These are phyloP conservation scores for Tilletiopsis washingtonensis DNA, from an alignment of 1,284 basidiomycete genomes.

Conservation along the genomic window DNA sequence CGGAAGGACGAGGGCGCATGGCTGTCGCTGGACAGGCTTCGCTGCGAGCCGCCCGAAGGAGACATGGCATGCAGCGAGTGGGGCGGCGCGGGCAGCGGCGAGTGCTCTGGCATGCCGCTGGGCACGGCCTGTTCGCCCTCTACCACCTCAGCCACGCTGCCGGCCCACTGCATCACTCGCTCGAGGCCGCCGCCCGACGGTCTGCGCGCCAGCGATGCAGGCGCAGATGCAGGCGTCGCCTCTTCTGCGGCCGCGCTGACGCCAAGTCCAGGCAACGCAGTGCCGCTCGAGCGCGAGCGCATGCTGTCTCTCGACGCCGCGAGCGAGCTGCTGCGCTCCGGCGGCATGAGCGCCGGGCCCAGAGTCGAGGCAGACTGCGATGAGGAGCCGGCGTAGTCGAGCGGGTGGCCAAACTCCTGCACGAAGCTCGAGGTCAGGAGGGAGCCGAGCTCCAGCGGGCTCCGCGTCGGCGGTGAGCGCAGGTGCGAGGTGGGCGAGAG, in stretches of 20 bases:
- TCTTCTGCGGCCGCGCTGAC: neutral
- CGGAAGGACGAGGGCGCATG: neutral
- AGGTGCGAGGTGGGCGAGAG: neutral
- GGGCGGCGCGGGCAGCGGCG: too few species aligned
- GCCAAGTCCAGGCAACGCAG: neutral
- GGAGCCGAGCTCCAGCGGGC: neutral
- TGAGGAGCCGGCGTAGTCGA: constrained; percentile 1
- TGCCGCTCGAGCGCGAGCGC: neutral
- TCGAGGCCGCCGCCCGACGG: too few species aligned
- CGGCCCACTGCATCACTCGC: too few species aligned
- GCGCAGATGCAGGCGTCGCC: neutral
- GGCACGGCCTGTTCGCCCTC: too few species aligned
- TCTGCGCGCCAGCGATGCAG: neutral
- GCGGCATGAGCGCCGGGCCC: too few species aligned
- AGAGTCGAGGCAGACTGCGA: neutral
- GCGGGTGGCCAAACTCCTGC: constrained; percentile 1
- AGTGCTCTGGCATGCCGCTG: too few species aligned
- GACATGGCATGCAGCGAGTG: neutral
- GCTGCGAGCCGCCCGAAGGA: neutral
- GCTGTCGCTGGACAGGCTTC: neutral
- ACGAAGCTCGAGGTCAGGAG: constrained; percentile 2
- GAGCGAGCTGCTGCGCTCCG: too few species aligned
- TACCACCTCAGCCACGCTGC: too few species aligned
- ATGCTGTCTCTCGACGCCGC: neutral
- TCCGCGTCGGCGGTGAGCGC: neutral